Base-by-base conservation (phyloP, 2,329 filamentous ascomycete genomes). In the Colletotrichum echinochloae region DNA sequence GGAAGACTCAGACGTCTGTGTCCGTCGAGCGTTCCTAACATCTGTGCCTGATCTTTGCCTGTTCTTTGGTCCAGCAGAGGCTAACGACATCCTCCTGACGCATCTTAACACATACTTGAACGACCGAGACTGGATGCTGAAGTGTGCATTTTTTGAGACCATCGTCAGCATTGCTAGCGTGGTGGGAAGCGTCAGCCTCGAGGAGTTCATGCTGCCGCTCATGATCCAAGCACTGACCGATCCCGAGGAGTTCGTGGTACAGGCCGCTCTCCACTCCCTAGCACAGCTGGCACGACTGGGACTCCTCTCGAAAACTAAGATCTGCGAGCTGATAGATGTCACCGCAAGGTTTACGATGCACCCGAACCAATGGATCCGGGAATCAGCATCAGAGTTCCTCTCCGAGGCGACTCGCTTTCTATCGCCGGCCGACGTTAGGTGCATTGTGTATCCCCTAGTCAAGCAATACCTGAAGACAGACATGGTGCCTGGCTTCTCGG, bases 31-130 rank as follows among this genome's bases (percentile, higher is more conserved):
- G 1, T 98, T 99, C 77, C 84, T 99, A 54, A 92, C 92, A 11
- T 98, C 96, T 9, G 95, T 99, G 0, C 92, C 95, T 0, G 93
- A 94, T 72, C 86, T 99, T 1, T 99, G 96, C 78, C 90, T 98
- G 74, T 98, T 99, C 80, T 98, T 99, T 74, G 94, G 94, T 3
- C 95, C 93, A 71, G 88, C 91, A n/a, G 92, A 94, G 77, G 92
- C 95, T 1, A 98, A 97, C 78, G 96, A 99, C 77, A 94, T 99
- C n/a, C 91, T 99, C 20, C 84, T 99, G 28, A 97, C 94, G 39
- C 96, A 99, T 81, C 85, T 99, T 35, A 98, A 98, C 77, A 99
- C 96, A 0, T 99, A 99, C 76, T 83, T 99, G 11, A 99, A 99
- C 74, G 96, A 98, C 76, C 90, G 92, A 51, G 95, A 99, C 78